Percentiles rank a stretch among this genome's conserved stretches.
Evolutionary conservation across 2,329 filamentous ascomycete species (phyloP).

Genomic region (Verticillium zaregamsianum): DNA sequence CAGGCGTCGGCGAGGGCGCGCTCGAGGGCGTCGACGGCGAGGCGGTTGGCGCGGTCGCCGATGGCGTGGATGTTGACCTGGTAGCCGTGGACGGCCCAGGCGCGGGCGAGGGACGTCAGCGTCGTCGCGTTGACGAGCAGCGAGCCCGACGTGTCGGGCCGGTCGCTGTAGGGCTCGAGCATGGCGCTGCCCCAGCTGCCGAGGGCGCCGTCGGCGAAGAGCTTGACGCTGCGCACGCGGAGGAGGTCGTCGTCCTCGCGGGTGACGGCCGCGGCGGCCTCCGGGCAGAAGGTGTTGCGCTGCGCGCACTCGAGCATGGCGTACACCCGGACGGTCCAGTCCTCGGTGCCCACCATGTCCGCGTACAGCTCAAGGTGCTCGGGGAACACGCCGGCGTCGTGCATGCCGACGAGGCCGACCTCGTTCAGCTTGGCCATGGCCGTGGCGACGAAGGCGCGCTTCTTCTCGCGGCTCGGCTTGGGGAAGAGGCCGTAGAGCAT

Average conservation of each 20-base stretch:
- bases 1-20: slow-evolving; percentile 52
- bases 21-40: slow-evolving; percentile 59
- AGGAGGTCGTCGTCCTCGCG: slow-evolving; percentile 49
- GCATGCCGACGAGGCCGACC: slow-evolving; percentile 63
- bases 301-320: slow-evolving; percentile 64
- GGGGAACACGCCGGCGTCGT: slow-evolving; percentile 61
- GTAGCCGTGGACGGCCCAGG: slow-evolving; percentile 58
- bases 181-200: slow-evolving; percentile 70
- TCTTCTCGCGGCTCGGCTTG: slow-evolving; percentile 47
- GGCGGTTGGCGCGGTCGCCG: slow-evolving; percentile 63
- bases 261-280: slow-evolving; percentile 38
- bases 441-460: slow-evolving; percentile 48
- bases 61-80: slow-evolving; percentile 73
- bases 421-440: slow-evolving; percentile 61
- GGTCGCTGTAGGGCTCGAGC: slow-evolving; percentile 66
- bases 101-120: slow-evolving; percentile 46
- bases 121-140: slow-evolving; percentile 62
- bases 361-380: slow-evolving; percentile 50
- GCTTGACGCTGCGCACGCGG: slow-evolving; percentile 59
- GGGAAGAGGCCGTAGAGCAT: slow-evolving; percentile 54
- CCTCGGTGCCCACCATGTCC: slow-evolving; percentile 39
- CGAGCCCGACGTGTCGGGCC: slow-evolving; percentile 56
- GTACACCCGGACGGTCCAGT: slow-evolving; percentile 61
- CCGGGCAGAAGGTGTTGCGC: slow-evolving; percentile 60
- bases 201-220: slow-evolving; percentile 66